Evolutionary conservation across 2,329 filamentous ascomycete genomes (phyloP).

Genomic region (Dactylonectria estremocensis): DNA sequence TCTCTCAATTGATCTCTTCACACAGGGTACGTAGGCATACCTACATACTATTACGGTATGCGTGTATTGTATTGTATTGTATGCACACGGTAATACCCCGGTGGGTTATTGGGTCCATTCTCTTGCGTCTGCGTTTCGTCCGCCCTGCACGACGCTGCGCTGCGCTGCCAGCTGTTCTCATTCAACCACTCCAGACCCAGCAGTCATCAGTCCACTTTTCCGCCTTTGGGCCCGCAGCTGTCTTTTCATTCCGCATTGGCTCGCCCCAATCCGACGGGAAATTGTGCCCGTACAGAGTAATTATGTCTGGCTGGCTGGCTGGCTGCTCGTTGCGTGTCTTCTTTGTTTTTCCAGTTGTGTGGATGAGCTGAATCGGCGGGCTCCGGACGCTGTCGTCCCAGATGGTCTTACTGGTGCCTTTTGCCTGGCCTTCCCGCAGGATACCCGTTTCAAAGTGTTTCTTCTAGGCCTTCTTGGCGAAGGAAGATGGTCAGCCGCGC

Average conservation of each 20-base stretch:
- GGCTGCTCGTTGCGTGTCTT: background rate
- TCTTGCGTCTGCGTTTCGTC: conserved; percentile 19
- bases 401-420: background rate
- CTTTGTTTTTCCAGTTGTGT: background rate
- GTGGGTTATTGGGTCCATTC: conserved; percentile 16
- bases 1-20: background rate
- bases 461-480: background rate
- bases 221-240: background rate
- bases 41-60: background rate
- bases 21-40: background rate
- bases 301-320: background rate
- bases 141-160: conserved; percentile 11
- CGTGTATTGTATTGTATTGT: conserved; percentile 4
- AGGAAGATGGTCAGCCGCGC: background rate
- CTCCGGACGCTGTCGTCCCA: background rate
- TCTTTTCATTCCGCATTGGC: background rate
- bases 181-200: background rate
- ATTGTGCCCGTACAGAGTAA: background rate
- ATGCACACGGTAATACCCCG: conserved; percentile 3
- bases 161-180: background rate
- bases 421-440: background rate
- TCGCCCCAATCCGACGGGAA: background rate
- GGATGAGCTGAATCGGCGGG: conserved; percentile 5
- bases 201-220: conserved; percentile 4
- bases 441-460: background rate